Evolutionary conservation across 768 basidiomycete species (phyloP).

Genomic region (Tephrocybe sp.): DNA sequence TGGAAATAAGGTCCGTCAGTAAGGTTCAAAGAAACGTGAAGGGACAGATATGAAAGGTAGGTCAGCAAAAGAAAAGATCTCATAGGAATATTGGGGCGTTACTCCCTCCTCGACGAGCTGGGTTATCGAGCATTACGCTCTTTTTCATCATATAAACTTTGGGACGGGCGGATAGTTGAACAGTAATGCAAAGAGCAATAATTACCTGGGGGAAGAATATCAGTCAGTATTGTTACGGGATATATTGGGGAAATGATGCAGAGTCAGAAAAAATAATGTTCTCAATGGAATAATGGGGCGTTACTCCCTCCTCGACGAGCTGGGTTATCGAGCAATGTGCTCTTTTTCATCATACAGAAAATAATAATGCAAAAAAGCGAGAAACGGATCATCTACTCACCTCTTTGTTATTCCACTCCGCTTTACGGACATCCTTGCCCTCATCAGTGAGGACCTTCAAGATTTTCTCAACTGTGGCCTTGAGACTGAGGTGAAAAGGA

Average conservation of each 20-base stretch:
- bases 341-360: constrained; percentile 67
- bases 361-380: neutral
- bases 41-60: neutral
- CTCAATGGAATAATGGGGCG: constrained; percentile 75
- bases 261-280: constrained; percentile 47
- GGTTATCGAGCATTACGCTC: constrained; percentile 79
- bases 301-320: constrained; percentile 96
- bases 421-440: constrained; percentile 88
- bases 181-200: neutral
- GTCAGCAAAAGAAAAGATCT: constrained; percentile 55
- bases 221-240: constrained; percentile 20
- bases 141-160: constrained; percentile 55
- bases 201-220: neutral
- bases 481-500: neutral
- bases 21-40: constrained; percentile 1
- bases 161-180: neutral
- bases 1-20: too few species aligned
- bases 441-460: constrained; percentile 75
- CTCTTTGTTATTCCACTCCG: constrained; percentile 96
- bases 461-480: constrained; percentile 88
- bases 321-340: constrained; percentile 85
- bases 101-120: constrained; percentile 96
- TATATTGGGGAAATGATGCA: neutral
- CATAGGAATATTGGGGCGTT: constrained; percentile 77
- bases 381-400: constrained; percentile 39